A percentile compares a stretch with the other conserved stretches of the same genome.
Conservation (phyloP, 257 asterid species). For the Solanum chiquidenum region DNA sequence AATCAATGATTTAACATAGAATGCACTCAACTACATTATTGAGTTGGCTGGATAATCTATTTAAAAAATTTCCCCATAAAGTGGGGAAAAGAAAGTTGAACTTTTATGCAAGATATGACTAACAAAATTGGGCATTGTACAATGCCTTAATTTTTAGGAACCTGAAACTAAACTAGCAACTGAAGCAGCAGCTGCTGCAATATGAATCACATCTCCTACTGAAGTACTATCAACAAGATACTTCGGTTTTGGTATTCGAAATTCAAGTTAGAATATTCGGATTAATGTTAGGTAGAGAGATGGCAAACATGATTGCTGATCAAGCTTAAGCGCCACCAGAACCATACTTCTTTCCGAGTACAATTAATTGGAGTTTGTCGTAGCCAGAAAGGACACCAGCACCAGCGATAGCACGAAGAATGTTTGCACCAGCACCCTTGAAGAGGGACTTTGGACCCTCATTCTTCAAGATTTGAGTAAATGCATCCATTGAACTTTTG, state of each 20-base stretch:
- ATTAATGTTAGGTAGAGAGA: conserved; percentile 2
- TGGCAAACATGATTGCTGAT: not conserved
- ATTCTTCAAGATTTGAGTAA: conserved; percentile 28
- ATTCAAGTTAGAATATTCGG: not conserved
- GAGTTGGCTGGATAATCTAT: not conserved
- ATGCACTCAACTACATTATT: not conserved
- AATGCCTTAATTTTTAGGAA: not conserved
- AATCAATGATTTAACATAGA: not conserved
- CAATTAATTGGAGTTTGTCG: conserved; percentile 24
- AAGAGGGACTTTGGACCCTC: conserved; percentile 32
- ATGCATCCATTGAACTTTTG: conserved; percentile 31
- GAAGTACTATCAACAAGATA: not conserved
- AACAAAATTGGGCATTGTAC: not conserved
- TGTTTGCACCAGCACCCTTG: conserved; percentile 42
- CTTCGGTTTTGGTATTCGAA: not conserved
- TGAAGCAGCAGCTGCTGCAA: not conserved
- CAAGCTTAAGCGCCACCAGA: conserved; percentile 25
- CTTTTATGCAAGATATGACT: not conserved
- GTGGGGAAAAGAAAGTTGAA: not conserved
- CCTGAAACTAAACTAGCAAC: conserved; percentile 7
- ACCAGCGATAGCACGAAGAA: conserved; percentile 32
- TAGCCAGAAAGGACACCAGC: conserved; percentile 41
- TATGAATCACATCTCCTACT: not conserved
- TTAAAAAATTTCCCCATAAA: not conserved
- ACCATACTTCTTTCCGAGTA: conserved; percentile 32